Evolutionary conservation across 495 filamentous ascomycete species (phyloP), one percentile per base, ranked within the genome.

Genomic region (Endocarpon pusillum): DNA sequence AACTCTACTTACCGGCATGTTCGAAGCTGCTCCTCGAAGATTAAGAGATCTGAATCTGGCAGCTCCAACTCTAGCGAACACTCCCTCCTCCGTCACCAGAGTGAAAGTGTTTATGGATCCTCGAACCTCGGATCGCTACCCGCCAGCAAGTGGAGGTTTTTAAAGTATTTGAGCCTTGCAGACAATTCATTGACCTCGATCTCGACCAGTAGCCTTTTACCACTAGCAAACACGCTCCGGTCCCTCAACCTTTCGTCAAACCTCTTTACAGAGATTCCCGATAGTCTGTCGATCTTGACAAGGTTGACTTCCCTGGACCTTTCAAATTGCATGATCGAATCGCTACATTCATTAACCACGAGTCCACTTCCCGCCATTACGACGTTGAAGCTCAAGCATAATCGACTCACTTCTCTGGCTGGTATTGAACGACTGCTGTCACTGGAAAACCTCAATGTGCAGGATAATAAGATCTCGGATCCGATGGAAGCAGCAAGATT

Each of bases 281-380:
- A 96, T 49, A 81, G 79, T 45, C 55, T 97, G 21, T 73, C 84
- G 23, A 75, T 69, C 10, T 59, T 97, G 30, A 80, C 80, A 21
- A 74, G 79, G 15, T 66, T 97, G 16, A 71, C 82, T 30, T 85
- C 89, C 17, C 57, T 97, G 30, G 96, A 97, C 46, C 63, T 97
- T 19, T 87, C 86, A 10, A 75, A 84, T 46, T 94, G 89, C 65
- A 94, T 96, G 87, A 93, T 97, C 32, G 82, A 89, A 35, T 91
- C 84, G 21, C 60, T 97, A 37, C 84, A 91, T 43, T 93, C 86
- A 3, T 61, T 97, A 12, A 72, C 74, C 2, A 71, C 80, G 36
- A 85, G 77, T 49, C 87, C 89, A 20, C 66, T 97, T 3, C 86
- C 89, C 11, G 87, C 89, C 31, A 94, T 96, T 40, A 87, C 78